These are phyloP conservation scores for Coemansia sp. DNA, from an alignment of 192 early-diverging fungal species.

Conservation along the genomic window DNA sequence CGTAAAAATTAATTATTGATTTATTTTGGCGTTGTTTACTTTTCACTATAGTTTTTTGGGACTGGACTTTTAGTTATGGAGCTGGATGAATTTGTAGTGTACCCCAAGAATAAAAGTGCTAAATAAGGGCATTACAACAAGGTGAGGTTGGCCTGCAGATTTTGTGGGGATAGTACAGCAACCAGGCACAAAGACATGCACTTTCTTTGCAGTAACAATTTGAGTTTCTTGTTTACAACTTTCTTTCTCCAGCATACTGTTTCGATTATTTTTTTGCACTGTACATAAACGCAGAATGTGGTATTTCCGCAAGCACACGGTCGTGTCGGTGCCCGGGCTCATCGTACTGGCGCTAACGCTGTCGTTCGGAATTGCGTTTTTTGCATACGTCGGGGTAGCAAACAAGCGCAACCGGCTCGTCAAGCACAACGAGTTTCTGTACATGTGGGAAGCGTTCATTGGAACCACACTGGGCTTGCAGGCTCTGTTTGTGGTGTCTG, in stretches of 20 bases:
- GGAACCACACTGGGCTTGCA: constrained; percentile 37
- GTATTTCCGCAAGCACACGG: constrained; percentile 50
- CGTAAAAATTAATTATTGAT: too few species aligned
- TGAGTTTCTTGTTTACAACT: too few species aligned
- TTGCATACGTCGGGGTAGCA: constrained; percentile 47
- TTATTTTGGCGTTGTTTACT: too few species aligned
- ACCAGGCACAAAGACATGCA: too few species aligned
- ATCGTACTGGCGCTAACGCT: constrained; percentile 30
- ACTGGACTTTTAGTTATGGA: too few species aligned
- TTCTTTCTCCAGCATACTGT: background rate
- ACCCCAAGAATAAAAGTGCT: too few species aligned
- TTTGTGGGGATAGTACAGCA: too few species aligned
- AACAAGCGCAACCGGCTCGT: constrained; percentile 36
- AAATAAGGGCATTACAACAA: too few species aligned
- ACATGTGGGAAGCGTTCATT: constrained; percentile 52
- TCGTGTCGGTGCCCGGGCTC: constrained; percentile 50
- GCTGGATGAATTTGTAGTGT: too few species aligned
- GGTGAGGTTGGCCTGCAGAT: too few species aligned
- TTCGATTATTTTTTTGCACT: background rate
- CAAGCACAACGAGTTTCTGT: constrained; percentile 36
- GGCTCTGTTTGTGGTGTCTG: constrained; percentile 53
- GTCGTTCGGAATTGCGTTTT: constrained; percentile 39
- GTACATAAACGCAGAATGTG: constrained; percentile 20
- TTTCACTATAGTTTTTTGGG: too few species aligned
- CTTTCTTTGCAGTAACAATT: too few species aligned